Conservation (phyloP, 192 early-diverging fungal species). For the Pilaira anomala region DNA sequence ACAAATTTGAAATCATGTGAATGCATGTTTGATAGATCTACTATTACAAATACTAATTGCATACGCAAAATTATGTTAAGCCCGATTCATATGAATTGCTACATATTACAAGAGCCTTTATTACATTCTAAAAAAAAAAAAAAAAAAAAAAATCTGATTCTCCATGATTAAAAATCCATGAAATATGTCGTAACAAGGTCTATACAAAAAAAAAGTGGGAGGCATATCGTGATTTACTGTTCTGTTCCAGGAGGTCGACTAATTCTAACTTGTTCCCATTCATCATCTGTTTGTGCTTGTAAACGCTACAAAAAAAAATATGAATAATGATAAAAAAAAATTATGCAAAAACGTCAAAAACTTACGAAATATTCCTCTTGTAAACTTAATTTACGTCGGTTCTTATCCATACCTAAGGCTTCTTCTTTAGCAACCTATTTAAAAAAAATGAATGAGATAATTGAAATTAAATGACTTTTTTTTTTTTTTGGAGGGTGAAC, state of each 20-base stretch:
- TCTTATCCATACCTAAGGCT: constrained; percentile 46
- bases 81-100: too few relatives aligned
- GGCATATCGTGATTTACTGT: background rate
- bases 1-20: too few relatives aligned
- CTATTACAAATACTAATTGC: too few relatives aligned
- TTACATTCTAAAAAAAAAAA: too few relatives aligned
- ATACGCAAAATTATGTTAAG: too few relatives aligned
- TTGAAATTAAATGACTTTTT: background rate
- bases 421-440: constrained; percentile 54
- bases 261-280: constrained; percentile 33
- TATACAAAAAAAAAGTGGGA: background rate
- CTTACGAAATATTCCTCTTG: constrained; percentile 72
- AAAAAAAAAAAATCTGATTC: too few relatives aligned
- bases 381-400: constrained; percentile 57
- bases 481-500: constrained; percentile 13
- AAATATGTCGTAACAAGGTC: too few relatives aligned
- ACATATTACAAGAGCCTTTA: too few relatives aligned
- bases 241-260: constrained; percentile 29
- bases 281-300: constrained; percentile 26
- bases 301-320: constrained; percentile 19
- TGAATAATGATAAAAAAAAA: background rate
- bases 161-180: too few relatives aligned
- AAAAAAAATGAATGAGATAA: background rate
- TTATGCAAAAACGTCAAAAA: background rate
- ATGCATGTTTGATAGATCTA: too few relatives aligned